Evolutionary conservation across 768 basidiomycete species (phyloP).

Genomic region (Suillus variegatus): DNA sequence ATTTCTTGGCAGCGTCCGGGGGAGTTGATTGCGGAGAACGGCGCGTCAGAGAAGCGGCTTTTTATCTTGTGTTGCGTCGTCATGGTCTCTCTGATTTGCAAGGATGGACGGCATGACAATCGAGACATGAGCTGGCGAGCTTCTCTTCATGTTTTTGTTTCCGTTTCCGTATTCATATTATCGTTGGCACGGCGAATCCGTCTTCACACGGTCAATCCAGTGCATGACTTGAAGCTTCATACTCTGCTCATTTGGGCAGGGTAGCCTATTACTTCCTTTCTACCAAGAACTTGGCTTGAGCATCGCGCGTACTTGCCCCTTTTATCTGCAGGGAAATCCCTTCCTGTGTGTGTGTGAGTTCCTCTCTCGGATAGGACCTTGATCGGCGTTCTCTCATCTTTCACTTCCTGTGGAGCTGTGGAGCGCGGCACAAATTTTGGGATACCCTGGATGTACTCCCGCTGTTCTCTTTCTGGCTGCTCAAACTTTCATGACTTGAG

Average conservation of each 20-base stretch:
- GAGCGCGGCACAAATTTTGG: background rate
- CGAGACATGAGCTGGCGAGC: background rate
- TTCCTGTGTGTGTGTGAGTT: slow-evolving; percentile 8
- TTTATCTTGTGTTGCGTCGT: slow-evolving; percentile 2
- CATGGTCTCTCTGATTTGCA: background rate
- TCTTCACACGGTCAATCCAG: background rate
- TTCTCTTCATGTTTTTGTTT: slow-evolving; percentile 2
- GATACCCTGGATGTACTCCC: too few species aligned
- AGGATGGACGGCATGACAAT: slow-evolving; percentile 3
- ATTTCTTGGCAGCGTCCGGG: background rate
- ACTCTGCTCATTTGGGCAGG: slow-evolving; percentile 1
- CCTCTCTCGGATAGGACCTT: slow-evolving; percentile 9
- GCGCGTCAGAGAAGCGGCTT: background rate
- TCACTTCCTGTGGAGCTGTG: slow-evolving; percentile 6
- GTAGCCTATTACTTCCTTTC: background rate
- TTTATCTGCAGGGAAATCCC: slow-evolving; percentile 1
- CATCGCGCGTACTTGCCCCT: background rate
- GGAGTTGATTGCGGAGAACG: background rate
- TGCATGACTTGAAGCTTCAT: background rate
- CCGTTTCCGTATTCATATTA: background rate
- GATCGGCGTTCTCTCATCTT: background rate
- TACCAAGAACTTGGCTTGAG: background rate
- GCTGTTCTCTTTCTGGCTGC: background rate
- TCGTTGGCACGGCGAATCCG: background rate
- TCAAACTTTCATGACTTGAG: slow-evolving; percentile 8